These are phyloP conservation scores for Cladosporium austrohemisphaericum DNA, from an alignment of 2,329 filamentous ascomycete genomes.

Conservation along the genomic window DNA sequence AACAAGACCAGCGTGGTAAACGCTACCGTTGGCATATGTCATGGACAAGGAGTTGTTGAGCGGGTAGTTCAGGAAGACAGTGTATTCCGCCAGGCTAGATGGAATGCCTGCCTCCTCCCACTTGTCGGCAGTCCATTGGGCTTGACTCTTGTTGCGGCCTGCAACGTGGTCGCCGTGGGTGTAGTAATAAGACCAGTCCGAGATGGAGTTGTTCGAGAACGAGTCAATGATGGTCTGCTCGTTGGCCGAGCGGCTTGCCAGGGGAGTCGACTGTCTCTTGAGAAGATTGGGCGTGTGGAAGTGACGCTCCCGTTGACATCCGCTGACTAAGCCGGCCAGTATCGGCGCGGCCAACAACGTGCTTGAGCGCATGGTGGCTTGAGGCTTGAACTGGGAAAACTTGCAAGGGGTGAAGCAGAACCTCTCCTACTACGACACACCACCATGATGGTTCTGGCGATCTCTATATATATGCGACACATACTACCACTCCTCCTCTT, in stretches of 20 bases:
- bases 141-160: constrained; percentile 45
- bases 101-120: constrained; percentile 45
- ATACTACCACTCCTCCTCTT: background rate
- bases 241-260: constrained; percentile 29
- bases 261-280: constrained; percentile 15
- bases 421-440: background rate
- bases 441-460: constrained; percentile 5
- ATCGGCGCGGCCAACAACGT: background rate
- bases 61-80: constrained; percentile 47
- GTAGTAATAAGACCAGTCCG: constrained; percentile 36
- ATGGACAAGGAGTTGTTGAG: constrained; percentile 40
- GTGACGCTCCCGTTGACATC: constrained; percentile 15
- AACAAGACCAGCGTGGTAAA: constrained; percentile 56
- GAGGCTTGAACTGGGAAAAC: background rate
- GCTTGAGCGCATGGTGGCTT: constrained; percentile 1
- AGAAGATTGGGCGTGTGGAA: constrained; percentile 10
- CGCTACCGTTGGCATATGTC: constrained; percentile 58
- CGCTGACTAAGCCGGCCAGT: constrained; percentile 1
- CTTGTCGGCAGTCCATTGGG: constrained; percentile 44
- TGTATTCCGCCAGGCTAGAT: constrained; percentile 35
- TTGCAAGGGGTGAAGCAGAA: background rate
- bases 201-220: constrained; percentile 39
- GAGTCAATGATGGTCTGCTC: constrained; percentile 40
- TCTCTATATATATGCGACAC: background rate
- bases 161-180: constrained; percentile 41